These are phyloP conservation scores for Triticum monococcum DNA, from an alignment of 176 grass and related monocot species.

Conservation along the genomic window DNA sequence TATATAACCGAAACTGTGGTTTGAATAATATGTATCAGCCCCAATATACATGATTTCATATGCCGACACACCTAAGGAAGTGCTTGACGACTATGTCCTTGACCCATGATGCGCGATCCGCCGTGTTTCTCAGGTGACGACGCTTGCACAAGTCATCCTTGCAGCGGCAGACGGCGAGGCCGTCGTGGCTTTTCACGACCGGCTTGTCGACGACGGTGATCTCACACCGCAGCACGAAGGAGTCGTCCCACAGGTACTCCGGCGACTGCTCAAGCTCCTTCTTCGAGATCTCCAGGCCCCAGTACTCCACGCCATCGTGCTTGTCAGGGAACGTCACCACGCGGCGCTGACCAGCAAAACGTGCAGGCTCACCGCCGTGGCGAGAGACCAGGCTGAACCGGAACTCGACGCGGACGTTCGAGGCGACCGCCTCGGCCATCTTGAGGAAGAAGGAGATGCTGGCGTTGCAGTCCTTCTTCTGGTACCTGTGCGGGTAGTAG, in stretches of 20 bases:
- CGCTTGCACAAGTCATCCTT: neutral
- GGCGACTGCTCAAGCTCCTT: neutral
- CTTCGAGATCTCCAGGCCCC: neutral
- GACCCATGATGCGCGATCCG: neutral
- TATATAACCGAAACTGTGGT: neutral
- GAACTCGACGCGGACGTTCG: neutral
- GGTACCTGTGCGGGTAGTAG: neutral
- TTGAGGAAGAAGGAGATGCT: neutral
- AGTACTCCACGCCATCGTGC: neutral
- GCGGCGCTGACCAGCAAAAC: neutral
- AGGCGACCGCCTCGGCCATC: neutral
- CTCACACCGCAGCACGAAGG: neutral
- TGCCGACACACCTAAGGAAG: neutral
- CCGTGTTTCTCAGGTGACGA: neutral
- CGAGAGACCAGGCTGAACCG: neutral
- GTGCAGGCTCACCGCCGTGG: neutral
- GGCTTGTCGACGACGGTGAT: conserved; percentile 1
- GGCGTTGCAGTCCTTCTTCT: neutral
- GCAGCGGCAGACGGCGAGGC: neutral
- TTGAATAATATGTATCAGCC: neutral
- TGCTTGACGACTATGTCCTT: neutral
- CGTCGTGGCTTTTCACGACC: neutral
- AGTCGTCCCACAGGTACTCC: conserved; percentile 9
- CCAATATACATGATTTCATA: neutral
- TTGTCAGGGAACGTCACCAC: neutral